These are phyloP conservation scores for Globisporangium cylindrosporum DNA, from an alignment of 352 stramenopile genomes.

Conservation along the genomic window DNA sequence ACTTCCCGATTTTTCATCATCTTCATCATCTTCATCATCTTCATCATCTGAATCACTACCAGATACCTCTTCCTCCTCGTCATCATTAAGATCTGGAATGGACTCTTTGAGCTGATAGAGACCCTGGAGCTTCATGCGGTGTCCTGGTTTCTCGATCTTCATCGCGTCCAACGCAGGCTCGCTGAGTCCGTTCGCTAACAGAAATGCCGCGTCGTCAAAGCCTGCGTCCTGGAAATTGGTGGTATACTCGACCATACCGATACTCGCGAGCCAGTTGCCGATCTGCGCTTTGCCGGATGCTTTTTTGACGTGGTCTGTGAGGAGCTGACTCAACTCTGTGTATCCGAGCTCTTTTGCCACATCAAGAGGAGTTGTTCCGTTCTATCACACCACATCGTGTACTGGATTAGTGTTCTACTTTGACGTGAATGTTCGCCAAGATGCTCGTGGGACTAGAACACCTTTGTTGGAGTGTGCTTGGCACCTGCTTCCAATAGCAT, in stretches of 20 bases:
- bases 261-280: slow-evolving; percentile 62
- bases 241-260: slow-evolving; percentile 68
- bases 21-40: slow-evolving; percentile 18
- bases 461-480: slow-evolving; percentile 43
- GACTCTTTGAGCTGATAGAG: slow-evolving; percentile 70
- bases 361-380: slow-evolving; percentile 57
- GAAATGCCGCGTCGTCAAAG: slow-evolving; percentile 66
- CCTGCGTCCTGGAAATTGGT: slow-evolving; percentile 43
- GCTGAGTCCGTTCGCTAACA: slow-evolving; percentile 44
- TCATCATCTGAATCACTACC: not conserved
- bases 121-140: slow-evolving; percentile 61
- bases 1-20: slow-evolving; percentile 16
- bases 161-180: slow-evolving; percentile 56
- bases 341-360: slow-evolving; percentile 42
- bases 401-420: slow-evolving; percentile 3
- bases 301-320: slow-evolving; percentile 38
- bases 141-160: slow-evolving; percentile 61
- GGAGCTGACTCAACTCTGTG: slow-evolving; percentile 27
- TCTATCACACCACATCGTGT: slow-evolving; percentile 16
- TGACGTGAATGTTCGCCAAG: not conserved
- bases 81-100: slow-evolving; percentile 19
- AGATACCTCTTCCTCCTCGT: slow-evolving; percentile 24
- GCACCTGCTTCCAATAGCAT: slow-evolving; percentile 38
- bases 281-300: slow-evolving; percentile 32
- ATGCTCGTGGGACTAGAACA: slow-evolving; percentile 8